These are phyloP conservation scores for Trichoderma gamsii DNA, from an alignment of 495 filamentous ascomycete genomes.

Conservation along the genomic window DNA sequence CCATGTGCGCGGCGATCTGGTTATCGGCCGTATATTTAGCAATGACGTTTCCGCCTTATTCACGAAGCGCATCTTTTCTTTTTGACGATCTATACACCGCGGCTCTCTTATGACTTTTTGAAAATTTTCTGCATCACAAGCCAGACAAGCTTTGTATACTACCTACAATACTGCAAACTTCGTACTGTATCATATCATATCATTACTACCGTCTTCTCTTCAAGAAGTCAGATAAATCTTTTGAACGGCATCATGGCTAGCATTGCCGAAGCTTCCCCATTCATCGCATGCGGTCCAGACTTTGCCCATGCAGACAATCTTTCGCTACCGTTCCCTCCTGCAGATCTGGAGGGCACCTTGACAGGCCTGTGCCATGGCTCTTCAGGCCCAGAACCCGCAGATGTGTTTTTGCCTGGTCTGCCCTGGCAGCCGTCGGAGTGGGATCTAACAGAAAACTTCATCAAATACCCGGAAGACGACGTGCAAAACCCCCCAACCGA, in stretches of 20 bases:
- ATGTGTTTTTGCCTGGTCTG: not conserved
- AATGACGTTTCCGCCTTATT: constrained; percentile 12
- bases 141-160: not conserved
- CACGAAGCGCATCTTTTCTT: not conserved
- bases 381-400: not conserved
- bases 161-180: not conserved
- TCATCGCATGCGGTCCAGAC: constrained; percentile 2
- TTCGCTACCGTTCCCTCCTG: not conserved
- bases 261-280: constrained; percentile 2
- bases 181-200: not conserved
- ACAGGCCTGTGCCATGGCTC: not conserved
- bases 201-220: not conserved
- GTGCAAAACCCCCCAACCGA: not conserved
- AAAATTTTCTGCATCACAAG: not conserved
- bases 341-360: constrained; percentile 5
- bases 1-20: not conserved
- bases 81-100: not conserved
- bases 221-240: not conserved
- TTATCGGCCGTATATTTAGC: constrained; percentile 2
- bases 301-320: not conserved
- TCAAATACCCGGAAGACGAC: not conserved
- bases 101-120: not conserved
- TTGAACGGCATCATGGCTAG: not conserved
- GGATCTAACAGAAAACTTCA: not conserved
- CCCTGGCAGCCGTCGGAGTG: not conserved